phyloP scores from a whole-genome alignment of 257 asterid species.

The Handroanthus guayacan region DNA sequence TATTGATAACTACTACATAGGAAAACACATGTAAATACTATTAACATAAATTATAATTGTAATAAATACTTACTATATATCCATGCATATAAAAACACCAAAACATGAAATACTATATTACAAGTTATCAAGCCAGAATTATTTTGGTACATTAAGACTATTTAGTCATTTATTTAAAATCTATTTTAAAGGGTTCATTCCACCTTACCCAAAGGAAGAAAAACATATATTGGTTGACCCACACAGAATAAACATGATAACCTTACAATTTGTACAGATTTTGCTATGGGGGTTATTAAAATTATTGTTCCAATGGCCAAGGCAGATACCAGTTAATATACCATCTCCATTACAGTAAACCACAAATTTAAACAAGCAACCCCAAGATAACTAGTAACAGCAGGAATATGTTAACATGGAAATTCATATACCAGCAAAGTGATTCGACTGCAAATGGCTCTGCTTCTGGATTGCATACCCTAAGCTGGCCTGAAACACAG shows the following conservation, averaged over 20 bases:
- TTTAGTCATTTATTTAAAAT: no score
- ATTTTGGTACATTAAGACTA: no score
- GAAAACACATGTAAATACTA: no score
- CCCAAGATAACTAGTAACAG: conserved; percentile 4
- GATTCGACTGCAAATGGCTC: conserved; percentile 43
- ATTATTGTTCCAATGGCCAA: background rate
- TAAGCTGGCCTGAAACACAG: conserved; percentile 54
- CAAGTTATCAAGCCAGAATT: no score
- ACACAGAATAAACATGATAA: background rate
- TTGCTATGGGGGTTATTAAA: background rate
- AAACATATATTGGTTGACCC: background rate
- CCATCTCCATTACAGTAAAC: conserved; percentile 1
- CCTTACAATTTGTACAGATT: background rate
- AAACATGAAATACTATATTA: no score
- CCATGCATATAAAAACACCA: no score
- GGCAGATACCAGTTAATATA: conserved; percentile 10
- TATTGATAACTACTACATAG: no score
- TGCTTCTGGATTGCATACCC: conserved; percentile 50
- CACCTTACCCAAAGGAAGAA: background rate
- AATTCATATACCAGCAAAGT: conserved; percentile 50
- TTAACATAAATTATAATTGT: no score
- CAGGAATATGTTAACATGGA: background rate
- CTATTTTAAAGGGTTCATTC: no score
- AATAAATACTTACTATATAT: no score
- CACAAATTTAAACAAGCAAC: background rate